A percentile compares a stretch with the other conserved stretches of the same genome.
Conservation (phyloP, 1,284 basidiomycete genomes). For the Ganoderma meredithae region DNA sequence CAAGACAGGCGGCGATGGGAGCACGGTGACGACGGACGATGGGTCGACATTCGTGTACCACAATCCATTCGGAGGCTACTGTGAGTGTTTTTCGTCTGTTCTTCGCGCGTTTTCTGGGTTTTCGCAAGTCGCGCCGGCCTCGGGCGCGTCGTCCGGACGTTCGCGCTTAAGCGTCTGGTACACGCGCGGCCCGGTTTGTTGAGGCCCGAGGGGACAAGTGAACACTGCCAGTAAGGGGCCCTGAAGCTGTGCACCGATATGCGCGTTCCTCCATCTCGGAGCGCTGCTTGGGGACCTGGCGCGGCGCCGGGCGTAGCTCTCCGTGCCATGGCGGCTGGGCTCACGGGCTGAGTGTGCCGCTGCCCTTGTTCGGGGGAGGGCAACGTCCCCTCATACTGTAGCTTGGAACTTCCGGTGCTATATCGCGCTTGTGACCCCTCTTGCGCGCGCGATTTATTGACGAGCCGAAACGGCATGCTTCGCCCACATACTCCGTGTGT, state of each 20-base stretch:
- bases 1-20: constrained; percentile 68
- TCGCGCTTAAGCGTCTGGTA: background rate
- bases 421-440: background rate
- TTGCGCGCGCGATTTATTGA: background rate
- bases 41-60: constrained; percentile 73
- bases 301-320: background rate
- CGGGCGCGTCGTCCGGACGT: background rate
- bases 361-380: background rate
- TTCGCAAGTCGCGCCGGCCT: background rate
- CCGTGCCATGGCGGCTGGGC: background rate
- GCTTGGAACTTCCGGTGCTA: background rate
- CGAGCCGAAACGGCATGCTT: constrained; percentile 4
- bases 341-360: background rate
- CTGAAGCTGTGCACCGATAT: background rate
- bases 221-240: background rate
- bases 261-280: constrained; percentile 2
- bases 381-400: background rate
- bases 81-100: constrained; percentile 49
- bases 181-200: background rate
- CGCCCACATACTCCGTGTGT: background rate
- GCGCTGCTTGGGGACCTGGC: background rate
- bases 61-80: constrained; percentile 77
- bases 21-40: constrained; percentile 64
- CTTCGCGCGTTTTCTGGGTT: background rate
- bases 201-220: no score